Evolutionary conservation across 345 rosid species (phyloP), one percentile per base, ranked within the genome.

Genomic region (Ceriops decandra): DNA sequence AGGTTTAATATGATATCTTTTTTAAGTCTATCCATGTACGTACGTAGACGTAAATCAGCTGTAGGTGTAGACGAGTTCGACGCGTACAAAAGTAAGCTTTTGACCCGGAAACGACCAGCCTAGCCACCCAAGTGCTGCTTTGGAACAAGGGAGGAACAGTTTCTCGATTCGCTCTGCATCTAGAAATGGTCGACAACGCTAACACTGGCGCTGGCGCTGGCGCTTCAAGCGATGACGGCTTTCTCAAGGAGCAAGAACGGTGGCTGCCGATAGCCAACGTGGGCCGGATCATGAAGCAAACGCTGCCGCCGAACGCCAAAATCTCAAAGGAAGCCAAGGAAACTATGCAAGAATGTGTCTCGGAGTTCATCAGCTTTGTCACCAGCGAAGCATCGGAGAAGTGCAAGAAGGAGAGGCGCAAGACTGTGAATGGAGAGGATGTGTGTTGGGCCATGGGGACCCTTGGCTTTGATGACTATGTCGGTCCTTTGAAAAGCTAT

Each of bases 111-210:
- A 21, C 64, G 26, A 22, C 31, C 5, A 63, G 74, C 46, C 56
- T 59, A 60, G 63, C 57, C 11, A 51, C 20, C 47, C 47, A 11
- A 9, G 47, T 38, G 16, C 0, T 9, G 32, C 8, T 52, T 32
- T 32, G 62, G 17, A 65, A 36, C 13, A 32, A 61, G 2, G 2
- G 16, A 38, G 47, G 5, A 42, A 58, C 53, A 19, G 56, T 46
- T 33, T 60, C 26, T 31, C 51, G 52, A 69, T 51, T 27, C 59
- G 70, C 38, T 24, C 30, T 54, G 67, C 53, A 28, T 54, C 64
- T 52, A 28, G 67, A 26, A 46, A 80, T 81, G 84, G 81, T 46
- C 20, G 80, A 69, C 51, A 72, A 74, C 15, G 56, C 64, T 19
- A 60, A 71, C 10, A 33, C 38, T 57, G 68, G 52, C 15, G 56